Base-by-base conservation (phyloP, 805 yeast species). In the Wickerhamomyces alni region DNA sequence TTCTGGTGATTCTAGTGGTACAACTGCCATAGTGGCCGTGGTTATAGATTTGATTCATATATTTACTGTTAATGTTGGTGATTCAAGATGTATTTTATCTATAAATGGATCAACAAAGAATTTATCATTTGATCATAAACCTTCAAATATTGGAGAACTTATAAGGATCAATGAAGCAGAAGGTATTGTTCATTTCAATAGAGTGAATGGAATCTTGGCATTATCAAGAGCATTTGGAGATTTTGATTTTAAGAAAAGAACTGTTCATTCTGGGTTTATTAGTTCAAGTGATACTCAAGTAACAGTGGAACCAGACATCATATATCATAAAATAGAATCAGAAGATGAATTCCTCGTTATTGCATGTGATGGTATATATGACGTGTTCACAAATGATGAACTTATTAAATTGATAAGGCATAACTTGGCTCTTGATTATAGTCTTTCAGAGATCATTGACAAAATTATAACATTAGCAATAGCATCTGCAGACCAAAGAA, bases 181-280 rank as follows among this genome's bases (percentile, higher is more conserved):
- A 41, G 98, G 97, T 3, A 86, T 79, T 51, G 96, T 91, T 24
- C 95, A 87, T 33, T 75, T 80, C 60, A 95, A 95, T 40, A 76
- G 99, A 62, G 98, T 91, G 36, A 93, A 93, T 59, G 98, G 98
- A 39, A 87, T 88, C 48, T 73, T 91, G 61, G 98, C 98, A 1
- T 70, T 91, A 46, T 82, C 95, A 37, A 73, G 98, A 59, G 97
- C 96, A 40, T 85, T 91, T 59, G 87, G 88, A 22, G 89, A 83
- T 61, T 83, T 82, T 52, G 65, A 65, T 32, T 75, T 75, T 48
- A 75, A 75, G 45, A 52, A 54, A 42, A 59, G 62, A 42, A 30
- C 36, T 40, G 42, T 26, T 41, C 41, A 21, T 16, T 10, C 15
- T 21, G 22, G 12, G 15, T 15, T 30, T 5, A 30, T 24, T 5